These are phyloP conservation scores for Diplodia sapinea DNA, from an alignment of 2,329 filamentous ascomycete species.

Conservation along the genomic window DNA sequence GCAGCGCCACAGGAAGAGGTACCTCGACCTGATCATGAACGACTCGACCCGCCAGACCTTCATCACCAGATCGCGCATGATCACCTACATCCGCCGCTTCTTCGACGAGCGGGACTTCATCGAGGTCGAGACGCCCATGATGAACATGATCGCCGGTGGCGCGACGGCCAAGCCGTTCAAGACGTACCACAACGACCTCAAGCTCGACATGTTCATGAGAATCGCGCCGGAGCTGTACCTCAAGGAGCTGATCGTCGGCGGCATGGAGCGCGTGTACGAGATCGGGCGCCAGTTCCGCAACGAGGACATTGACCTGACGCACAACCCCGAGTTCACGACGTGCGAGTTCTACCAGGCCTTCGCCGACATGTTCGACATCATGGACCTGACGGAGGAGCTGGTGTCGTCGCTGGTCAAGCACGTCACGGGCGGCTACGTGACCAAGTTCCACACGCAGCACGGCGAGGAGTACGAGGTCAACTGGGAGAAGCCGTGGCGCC, in stretches of 20 bases:
- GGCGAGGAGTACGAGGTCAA: constrained; percentile 91
- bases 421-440: constrained; percentile 83
- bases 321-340: constrained; percentile 98
- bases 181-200: constrained; percentile 93
- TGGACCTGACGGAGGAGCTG: constrained; percentile 90
- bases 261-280: constrained; percentile 93
- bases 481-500: constrained; percentile 93
- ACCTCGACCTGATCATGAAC: constrained; percentile 97
- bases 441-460: constrained; percentile 82
- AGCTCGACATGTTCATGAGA: constrained; percentile 94
- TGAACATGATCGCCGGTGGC: constrained; percentile 93
- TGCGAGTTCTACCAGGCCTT: constrained; percentile 97
- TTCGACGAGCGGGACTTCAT: constrained; percentile 88
- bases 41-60: constrained; percentile 83
- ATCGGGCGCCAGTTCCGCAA: constrained; percentile 96
- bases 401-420: constrained; percentile 88
- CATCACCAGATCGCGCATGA: constrained; percentile 83
- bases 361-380: constrained; percentile 75
- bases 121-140: constrained; percentile 96
- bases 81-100: constrained; percentile 85
- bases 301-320: constrained; percentile 87
- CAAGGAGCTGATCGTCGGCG: constrained; percentile 95
- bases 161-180: constrained; percentile 94
- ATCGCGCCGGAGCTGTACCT: constrained; percentile 95
- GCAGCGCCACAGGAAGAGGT: constrained; percentile 88